Conservation (phyloP, 2,329 filamentous ascomycete genomes). For the Ploettnerulaceae sp. region DNA sequence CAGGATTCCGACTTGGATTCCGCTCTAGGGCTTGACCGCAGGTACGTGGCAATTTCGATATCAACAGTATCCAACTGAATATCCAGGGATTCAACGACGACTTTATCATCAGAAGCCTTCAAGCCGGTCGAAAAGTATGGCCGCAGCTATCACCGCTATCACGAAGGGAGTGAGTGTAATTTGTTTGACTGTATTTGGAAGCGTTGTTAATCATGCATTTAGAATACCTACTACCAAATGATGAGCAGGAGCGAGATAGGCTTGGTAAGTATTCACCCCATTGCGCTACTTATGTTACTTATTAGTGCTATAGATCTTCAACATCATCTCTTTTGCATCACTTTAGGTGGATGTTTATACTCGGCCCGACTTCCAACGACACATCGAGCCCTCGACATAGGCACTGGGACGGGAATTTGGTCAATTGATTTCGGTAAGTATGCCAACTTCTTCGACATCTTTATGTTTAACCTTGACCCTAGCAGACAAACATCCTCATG, state of each 20-base stretch:
- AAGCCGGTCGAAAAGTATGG: background rate
- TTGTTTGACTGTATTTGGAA: background rate
- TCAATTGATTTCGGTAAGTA: background rate
- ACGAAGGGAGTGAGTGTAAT: background rate
- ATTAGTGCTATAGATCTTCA: background rate
- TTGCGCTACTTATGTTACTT: background rate
- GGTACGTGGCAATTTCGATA: background rate
- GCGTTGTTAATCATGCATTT: background rate
- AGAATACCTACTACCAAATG: conserved; percentile 4
- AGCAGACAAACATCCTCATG: conserved; percentile 1
- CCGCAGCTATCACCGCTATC: background rate
- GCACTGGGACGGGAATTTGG: conserved; percentile 7
- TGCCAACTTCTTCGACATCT: background rate
- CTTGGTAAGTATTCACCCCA: conserved; percentile 1
- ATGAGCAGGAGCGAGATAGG: background rate
- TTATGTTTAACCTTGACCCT: background rate
- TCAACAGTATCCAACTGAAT: background rate
- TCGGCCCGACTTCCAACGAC: background rate
- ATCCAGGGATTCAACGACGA: background rate
- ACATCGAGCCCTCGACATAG: conserved; percentile 4
- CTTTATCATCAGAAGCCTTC: background rate
- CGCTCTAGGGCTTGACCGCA: background rate
- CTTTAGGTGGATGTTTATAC: background rate
- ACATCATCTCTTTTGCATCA: background rate
- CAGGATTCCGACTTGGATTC: conserved; percentile 4